A percentile compares a stretch with the other conserved stretches of the same genome.
Conservation (phyloP, 768 basidiomycete species). For the Psilocybe sp. region DNA sequence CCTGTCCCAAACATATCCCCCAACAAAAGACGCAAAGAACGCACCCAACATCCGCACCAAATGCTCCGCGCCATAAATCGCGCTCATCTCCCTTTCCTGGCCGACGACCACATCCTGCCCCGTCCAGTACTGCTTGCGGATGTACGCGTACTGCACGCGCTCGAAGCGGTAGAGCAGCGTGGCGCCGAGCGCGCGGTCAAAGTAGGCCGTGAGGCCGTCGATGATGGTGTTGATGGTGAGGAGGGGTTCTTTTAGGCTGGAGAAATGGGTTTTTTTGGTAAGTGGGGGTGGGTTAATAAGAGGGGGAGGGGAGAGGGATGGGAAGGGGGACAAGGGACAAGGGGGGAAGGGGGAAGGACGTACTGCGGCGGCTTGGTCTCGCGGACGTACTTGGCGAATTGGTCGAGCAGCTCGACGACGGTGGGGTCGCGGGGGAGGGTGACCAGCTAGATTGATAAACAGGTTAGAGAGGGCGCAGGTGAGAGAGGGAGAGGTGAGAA, state of each 20-base stretch:
- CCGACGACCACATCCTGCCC: constrained; percentile 65
- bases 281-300: too few relatives aligned
- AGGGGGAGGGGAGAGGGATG: background rate
- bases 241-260: constrained; percentile 65
- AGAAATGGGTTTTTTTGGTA: too few relatives aligned
- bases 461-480: too few relatives aligned
- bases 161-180: constrained; percentile 95
- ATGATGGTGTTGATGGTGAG: constrained; percentile 77
- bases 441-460: too few relatives aligned
- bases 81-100: constrained; percentile 79
- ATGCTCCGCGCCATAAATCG: constrained; percentile 94
- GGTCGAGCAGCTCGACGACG: constrained; percentile 71
- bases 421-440: constrained; percentile 77
- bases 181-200: constrained; percentile 86
- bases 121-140: constrained; percentile 70
- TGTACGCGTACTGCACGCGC: constrained; percentile 85
- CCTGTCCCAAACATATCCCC: background rate
- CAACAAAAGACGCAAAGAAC: constrained; percentile 24
- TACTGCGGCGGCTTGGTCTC: constrained; percentile 47
- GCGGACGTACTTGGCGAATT: constrained; percentile 69
- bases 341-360: constrained; percentile 17
- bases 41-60: constrained; percentile 86
- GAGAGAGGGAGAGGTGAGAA: too few relatives aligned
- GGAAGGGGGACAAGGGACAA: background rate
- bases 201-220: constrained; percentile 86